Evolutionary conservation across 148 eudicot species (phyloP).

Genomic region (Camellia lanceoleosa): DNA sequence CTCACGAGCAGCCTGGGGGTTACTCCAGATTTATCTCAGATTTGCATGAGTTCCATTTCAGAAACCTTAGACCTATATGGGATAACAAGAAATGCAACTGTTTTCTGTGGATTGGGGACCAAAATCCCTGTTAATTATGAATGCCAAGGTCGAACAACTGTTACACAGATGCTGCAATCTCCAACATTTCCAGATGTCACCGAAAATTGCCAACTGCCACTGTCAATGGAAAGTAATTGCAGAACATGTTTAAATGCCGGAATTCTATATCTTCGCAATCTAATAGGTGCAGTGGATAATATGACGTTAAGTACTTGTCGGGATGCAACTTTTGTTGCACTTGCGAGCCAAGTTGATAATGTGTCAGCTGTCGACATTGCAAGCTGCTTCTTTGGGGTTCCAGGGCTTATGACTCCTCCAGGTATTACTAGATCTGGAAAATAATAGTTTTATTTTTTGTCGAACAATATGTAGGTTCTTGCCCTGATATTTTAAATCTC

Average conservation of each 20-base stretch:
- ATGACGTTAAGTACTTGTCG: slow-evolving; percentile 76
- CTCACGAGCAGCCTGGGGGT: slow-evolving; percentile 69
- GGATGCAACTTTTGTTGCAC: slow-evolving; percentile 89
- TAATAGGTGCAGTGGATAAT: slow-evolving; percentile 60
- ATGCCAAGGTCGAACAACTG: slow-evolving; percentile 77
- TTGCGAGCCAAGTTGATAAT: slow-evolving; percentile 75
- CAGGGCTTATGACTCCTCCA: slow-evolving; percentile 46
- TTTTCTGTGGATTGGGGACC: slow-evolving; percentile 77
- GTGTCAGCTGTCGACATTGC: slow-evolving; percentile 64
- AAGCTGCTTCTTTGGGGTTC: slow-evolving; percentile 84
- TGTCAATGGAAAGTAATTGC: slow-evolving; percentile 45
- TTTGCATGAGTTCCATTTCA: slow-evolving; percentile 63
- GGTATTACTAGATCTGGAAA: slow-evolving; percentile 26
- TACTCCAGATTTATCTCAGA: slow-evolving; percentile 45
- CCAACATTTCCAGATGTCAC: slow-evolving; percentile 70
- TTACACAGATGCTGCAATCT: slow-evolving; percentile 77
- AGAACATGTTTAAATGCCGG: slow-evolving; percentile 80
- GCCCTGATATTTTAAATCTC: neutral
- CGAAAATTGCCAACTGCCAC: slow-evolving; percentile 51
- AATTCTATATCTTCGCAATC: slow-evolving; percentile 65
- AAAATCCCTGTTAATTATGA: slow-evolving; percentile 81
- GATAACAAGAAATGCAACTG: slow-evolving; percentile 63
- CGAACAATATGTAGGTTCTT: neutral
- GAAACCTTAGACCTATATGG: slow-evolving; percentile 72
- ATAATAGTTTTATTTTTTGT: neutral